Base-by-base conservation (phyloP, 2,329 filamentous ascomycete genomes). In the Aureobasidium sp. region DNA sequence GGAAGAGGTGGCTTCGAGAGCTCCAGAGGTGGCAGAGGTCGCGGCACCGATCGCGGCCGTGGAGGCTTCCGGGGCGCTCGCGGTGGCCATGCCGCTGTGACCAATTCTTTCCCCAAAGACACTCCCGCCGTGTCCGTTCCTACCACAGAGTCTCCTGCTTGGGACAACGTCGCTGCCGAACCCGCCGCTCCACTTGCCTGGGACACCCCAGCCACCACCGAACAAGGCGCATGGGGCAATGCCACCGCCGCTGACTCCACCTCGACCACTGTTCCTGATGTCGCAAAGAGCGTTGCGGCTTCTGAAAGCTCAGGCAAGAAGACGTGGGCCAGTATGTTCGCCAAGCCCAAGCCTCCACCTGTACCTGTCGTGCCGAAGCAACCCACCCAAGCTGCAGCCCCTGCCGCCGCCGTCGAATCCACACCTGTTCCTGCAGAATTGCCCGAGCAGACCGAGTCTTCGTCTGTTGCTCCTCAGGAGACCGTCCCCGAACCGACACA, bases 91-190 rank as follows among this genome's bases (percentile, higher is more conserved):
- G 77, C 79, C 64, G 74, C 79, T 63, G 74, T 81, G 60, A 82
- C 84, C 64, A 88, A 88, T 72, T 85, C 84, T 66, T 46, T 54
- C 38, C 74, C 83, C 64, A 72, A 84, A 83, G 77, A 82, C 83
- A 65, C 77, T 70, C 66, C 74, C 76, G 64, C 79, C 74, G 67
- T 76, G 82, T 64, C 70, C 21, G 78, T 88, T 62, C 86, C 88
- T 45, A 89, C 87, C 63, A 81, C 84, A 64, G 88, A 92, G 69
- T 87, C 87, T 15, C 72, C 76, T 62, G 84, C 82, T 62, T 88
- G 84, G 84, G 81, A 77, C 61, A 73, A 79, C 63, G 72, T 78
- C 49, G 68, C 74, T 37, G 43, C 55, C 33, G 43, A 47, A 38
- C 73, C 76, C 63, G 63, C 73, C 4, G 60, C 64, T 21, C 65